Evolutionary conservation across 2,329 filamentous ascomycete species (phyloP), one percentile per base, ranked within the genome.

Genomic region (Lachnellula arida): DNA sequence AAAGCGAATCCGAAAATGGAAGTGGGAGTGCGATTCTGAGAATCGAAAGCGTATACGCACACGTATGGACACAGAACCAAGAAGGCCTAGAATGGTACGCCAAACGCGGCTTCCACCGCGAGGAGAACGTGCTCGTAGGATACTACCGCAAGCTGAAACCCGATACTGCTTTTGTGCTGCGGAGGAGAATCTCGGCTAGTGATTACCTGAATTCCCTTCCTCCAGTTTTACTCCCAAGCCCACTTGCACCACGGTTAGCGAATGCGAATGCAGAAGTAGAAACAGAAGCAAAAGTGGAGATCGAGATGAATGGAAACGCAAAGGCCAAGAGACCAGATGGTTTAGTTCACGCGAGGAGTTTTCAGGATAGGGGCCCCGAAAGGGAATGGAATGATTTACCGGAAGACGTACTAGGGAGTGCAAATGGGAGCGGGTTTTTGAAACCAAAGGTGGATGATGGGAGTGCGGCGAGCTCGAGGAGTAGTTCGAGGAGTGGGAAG

Each of bases 351-450:
- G 48, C 59, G 23, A 44, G 60, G 2, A 85, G 82, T 1, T 86
- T 78, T 67, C 83, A 86, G 68, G 85, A 81, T 56, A 70, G 74
- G 62, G 75, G 82, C 6, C 79, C 84, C 2, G 78, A 81, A 19
- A 81, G 72, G 32, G 84, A 86, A 66, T 87, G 84, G 84, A 87
- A 87, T 70, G 84, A 87, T 65, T 65, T 87, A 9, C 84, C 84
- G 0, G 74, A 76, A 9, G 83, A 86, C 51, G 84, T 86, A 2
- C 46, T 70, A 2, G 43, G 56, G 9, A 55, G 46, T 15, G 23
- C 23, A 1, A 25, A 25, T 14, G 40, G 40, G 3, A 19, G 19
- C 19, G 40, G 40, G 40, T n/a, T 43, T 4, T 22, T 43, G 40
- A 43, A n/a, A n/a, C 61, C 70, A 2, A 57, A 42, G 15, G 55